phyloP scores from a whole-genome alignment of 768 basidiomycete species.

The Tricholoma furcatifolium region DNA sequence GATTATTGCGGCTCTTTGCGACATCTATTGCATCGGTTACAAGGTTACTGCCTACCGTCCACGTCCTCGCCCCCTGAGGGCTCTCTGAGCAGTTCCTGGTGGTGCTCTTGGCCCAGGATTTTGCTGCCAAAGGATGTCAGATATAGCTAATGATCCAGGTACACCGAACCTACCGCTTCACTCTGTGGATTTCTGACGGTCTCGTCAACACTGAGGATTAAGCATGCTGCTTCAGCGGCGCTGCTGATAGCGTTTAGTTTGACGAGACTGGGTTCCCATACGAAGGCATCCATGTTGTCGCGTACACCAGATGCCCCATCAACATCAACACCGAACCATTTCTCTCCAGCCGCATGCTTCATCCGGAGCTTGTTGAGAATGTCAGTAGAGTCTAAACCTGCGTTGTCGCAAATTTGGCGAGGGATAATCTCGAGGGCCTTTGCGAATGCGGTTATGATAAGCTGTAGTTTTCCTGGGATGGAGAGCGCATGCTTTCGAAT shows the following conservation, averaged over 20 bases:
- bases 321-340: conserved; percentile 94
- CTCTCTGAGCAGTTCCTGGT: conserved; percentile 87
- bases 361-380: conserved; percentile 96
- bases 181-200: conserved; percentile 95
- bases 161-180: conserved; percentile 63
- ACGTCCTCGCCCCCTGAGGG: conserved; percentile 82
- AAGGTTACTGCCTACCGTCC: conserved; percentile 52
- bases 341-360: conserved; percentile 87
- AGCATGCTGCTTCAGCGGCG: conserved; percentile 92
- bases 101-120: conserved; percentile 87
- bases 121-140: conserved; percentile 43
- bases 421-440: conserved; percentile 98
- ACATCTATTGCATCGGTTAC: too few relatives aligned
- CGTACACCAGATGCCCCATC: conserved; percentile 86
- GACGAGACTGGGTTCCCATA: conserved; percentile 97
- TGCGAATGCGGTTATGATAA: conserved; percentile 93
- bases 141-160: not conserved
- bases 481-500: conserved; percentile 88
- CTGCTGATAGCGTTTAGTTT: conserved; percentile 95
- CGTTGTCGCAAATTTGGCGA: conserved; percentile 98
- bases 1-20: too few relatives aligned
- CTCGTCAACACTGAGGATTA: conserved; percentile 96
- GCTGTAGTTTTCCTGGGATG: conserved; percentile 93
- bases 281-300: conserved; percentile 96
- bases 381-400: conserved; percentile 96